Conservation (phyloP, 192 early-diverging fungal species). For the Endogone sp. region DNA sequence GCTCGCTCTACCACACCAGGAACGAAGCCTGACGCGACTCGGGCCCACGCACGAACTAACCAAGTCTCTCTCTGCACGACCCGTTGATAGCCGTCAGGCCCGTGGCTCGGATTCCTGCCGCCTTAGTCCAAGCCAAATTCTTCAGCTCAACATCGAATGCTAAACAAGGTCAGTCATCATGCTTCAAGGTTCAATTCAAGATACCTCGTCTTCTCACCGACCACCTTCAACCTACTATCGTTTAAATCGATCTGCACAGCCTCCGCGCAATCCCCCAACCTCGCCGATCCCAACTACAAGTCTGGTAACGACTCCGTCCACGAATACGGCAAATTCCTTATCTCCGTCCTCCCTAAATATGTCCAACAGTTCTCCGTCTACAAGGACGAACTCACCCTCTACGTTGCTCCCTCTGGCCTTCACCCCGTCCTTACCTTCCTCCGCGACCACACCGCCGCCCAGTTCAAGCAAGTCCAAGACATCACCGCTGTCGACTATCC, state of each 20-base stretch:
- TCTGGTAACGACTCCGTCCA: conserved; percentile 51
- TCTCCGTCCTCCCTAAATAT: conserved; percentile 85
- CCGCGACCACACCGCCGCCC: conserved; percentile 86
- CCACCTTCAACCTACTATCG: background rate
- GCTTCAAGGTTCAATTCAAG: background rate
- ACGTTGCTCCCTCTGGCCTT: conserved; percentile 81
- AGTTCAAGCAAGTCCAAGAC: conserved; percentile 92
- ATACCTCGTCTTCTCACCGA: background rate
- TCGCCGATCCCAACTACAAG: conserved; percentile 30
- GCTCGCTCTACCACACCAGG: background rate
- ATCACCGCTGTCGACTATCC: conserved; percentile 93
- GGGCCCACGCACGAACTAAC: too few species aligned
- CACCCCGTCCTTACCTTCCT: conserved; percentile 83
- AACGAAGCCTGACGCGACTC: background rate
- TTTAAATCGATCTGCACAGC: background rate
- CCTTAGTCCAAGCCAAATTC: background rate
- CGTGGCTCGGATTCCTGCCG: background rate
- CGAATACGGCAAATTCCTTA: conserved; percentile 88
- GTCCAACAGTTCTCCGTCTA: conserved; percentile 97
- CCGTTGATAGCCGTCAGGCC: background rate
- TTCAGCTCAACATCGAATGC: background rate
- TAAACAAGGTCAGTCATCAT: background rate
- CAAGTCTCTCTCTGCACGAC: background rate
- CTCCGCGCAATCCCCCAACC: background rate
- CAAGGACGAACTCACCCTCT: conserved; percentile 97